Base-by-base conservation (phyloP, 345 rosid species). In the Hibiscus trionum region DNA sequence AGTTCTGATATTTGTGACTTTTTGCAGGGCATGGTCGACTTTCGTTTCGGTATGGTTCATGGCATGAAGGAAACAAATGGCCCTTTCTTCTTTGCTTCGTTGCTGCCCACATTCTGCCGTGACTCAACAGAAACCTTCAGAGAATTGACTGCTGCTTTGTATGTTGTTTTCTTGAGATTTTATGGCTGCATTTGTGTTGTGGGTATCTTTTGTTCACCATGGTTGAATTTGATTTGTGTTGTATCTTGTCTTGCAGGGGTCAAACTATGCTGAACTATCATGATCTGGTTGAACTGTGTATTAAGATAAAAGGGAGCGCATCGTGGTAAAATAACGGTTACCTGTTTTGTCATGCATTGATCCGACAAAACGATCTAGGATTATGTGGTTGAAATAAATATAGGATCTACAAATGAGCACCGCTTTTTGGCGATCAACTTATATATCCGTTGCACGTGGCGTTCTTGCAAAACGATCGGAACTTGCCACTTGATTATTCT, bases 231-330 rank as follows among this genome's bases (percentile, higher is more conserved):
- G 8, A 57, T 74, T 52, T 64, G 49, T 12, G 7, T 4, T 26
- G 53, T 21, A 53, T 52, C 50, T 69, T 12, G 33, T 24, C n/a
- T 71, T 66, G 70, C 76, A 75, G 78, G 64, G 66, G 10, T 59
- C 58, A 52, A 15, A 55, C 78, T 64, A 58, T 16, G 4, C 7
- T 65, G 24, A 59, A 75, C 50, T 78, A 21, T 46, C 3, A 50
- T 10, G 15, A 59, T 2, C 15, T 78, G 42, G 64, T 19, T 37
- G 73, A 71, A 29, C 42, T 71, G 5, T 65, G 73, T 62, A 27
- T 71, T 35, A 74, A 78, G 61, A 65, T 78, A 2, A 71, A 52
- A 75, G 81, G 81, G 57, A 61, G 73, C 5, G 24, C 73, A 2
- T 29, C 70, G 11, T 29, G 78, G 78, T 75, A 71, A 69, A 10